Evolutionary conservation across 225 moss, liverwort and hornwort species (phyloP).

Genomic region (Polytrichum commune): DNA sequence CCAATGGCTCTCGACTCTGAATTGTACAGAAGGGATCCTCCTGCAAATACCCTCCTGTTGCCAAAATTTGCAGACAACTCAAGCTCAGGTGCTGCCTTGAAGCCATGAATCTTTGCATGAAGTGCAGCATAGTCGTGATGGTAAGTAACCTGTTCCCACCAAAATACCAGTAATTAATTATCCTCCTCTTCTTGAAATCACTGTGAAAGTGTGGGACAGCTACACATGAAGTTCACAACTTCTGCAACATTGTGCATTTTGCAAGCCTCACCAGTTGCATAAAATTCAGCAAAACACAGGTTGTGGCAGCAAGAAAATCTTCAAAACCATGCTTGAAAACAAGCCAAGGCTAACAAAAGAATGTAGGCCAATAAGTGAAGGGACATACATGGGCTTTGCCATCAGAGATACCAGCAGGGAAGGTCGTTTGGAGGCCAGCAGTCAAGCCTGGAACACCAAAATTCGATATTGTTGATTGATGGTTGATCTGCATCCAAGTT

Average conservation of each 20-base stretch:
- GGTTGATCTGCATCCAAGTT: constrained; percentile 25
- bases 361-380: too few species aligned
- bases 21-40: constrained; percentile 45
- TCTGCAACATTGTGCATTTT: too few species aligned
- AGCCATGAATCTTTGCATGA: constrained; percentile 49
- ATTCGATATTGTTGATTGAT: constrained; percentile 38
- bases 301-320: too few species aligned
- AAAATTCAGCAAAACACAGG: too few species aligned
- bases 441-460: constrained; percentile 56
- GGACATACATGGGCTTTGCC: constrained; percentile 48
- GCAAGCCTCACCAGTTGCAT: too few species aligned
- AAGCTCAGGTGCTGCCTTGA: constrained; percentile 52
- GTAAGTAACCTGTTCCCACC: constrained; percentile 36
- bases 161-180: not conserved
- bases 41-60: constrained; percentile 43
- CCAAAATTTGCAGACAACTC: constrained; percentile 56
- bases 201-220: too few species aligned
- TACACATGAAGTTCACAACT: too few species aligned
- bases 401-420: constrained; percentile 19
- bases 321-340: too few species aligned
- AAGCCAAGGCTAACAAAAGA: too few species aligned
- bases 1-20: constrained; percentile 40
- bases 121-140: constrained; percentile 51
- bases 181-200: too few species aligned
- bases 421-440: constrained; percentile 42